phyloP scores from a whole-genome alignment of 306 rosid genomes.

The Vicia villosa region DNA sequence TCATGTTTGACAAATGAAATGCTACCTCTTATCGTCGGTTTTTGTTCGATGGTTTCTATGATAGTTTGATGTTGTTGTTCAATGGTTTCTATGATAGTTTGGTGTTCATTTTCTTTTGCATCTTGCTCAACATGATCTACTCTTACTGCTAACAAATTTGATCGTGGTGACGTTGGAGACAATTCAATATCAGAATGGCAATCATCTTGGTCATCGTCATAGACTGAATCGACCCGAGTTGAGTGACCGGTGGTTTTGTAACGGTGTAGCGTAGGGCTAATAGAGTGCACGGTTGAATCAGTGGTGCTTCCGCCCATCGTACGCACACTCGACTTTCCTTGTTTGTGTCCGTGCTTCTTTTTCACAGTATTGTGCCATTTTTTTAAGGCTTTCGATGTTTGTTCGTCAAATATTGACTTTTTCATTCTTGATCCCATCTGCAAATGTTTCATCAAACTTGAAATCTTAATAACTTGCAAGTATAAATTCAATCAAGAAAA shows the following conservation, averaged over 20 bases:
- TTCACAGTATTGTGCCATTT: conserved; percentile 83
- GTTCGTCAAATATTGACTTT: conserved; percentile 83
- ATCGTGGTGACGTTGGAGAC: conserved; percentile 42
- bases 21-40: conserved; percentile 35
- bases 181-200: conserved; percentile 51
- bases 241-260: conserved; percentile 77
- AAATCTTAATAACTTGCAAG: conserved; percentile 1
- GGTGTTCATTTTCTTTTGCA: conserved; percentile 37
- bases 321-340: conserved; percentile 43
- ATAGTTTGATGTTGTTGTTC: conserved; percentile 6
- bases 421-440: conserved; percentile 98
- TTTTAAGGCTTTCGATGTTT: conserved; percentile 85
- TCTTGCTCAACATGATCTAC: conserved; percentile 49
- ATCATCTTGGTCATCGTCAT: conserved; percentile 48
- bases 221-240: conserved; percentile 40
- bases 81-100: conserved; percentile 25
- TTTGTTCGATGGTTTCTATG: too few species aligned
- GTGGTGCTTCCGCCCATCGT: conserved; percentile 54
- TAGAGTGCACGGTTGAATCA: conserved; percentile 45
- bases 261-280: conserved; percentile 58
- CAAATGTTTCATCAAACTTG: conserved; percentile 25
- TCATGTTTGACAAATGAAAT: conserved; percentile 50
- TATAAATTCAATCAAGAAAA: not conserved
- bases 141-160: conserved; percentile 43
- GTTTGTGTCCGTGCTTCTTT: conserved; percentile 51